phyloP scores from a whole-genome alignment of 78 protist genomes.

The Planoprotostelium fungivorum region DNA sequence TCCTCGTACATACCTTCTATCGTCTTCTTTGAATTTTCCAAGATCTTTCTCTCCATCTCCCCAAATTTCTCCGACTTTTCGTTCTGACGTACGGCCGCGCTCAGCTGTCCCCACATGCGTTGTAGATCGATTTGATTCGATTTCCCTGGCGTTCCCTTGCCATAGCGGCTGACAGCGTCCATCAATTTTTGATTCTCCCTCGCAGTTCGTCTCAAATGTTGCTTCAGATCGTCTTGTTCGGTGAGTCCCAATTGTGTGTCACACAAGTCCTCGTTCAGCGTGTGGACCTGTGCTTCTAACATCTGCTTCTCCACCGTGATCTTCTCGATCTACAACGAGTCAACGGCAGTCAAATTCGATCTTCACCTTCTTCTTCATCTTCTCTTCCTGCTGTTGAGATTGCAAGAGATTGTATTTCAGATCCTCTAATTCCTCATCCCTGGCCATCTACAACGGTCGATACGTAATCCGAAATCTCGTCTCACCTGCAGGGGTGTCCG shows the following conservation, averaged over 20 bases:
- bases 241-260: not conserved
- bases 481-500: not conserved
- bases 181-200: not conserved
- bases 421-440: not conserved
- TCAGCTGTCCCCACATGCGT: not conserved
- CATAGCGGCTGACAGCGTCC: not conserved
- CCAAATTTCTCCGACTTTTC: not conserved
- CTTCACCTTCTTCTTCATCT: not conserved
- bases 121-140: not conserved
- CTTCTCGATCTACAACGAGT: not conserved
- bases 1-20: not conserved
- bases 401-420: not conserved
- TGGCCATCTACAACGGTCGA: not conserved
- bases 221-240: not conserved
- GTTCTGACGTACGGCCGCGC: not conserved
- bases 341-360: not conserved
- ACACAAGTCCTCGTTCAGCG: not conserved
- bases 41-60: not conserved
- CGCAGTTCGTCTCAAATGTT: not conserved
- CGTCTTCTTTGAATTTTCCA: not conserved
- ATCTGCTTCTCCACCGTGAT: not conserved
- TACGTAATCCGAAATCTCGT: too few species aligned
- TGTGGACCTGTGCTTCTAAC: not conserved
- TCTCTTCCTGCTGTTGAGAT: not conserved
- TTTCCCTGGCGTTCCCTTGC: not conserved